Evolutionary conservation across 179 eudicot species (phyloP).

Genomic region (Gypsophila paniculata): DNA sequence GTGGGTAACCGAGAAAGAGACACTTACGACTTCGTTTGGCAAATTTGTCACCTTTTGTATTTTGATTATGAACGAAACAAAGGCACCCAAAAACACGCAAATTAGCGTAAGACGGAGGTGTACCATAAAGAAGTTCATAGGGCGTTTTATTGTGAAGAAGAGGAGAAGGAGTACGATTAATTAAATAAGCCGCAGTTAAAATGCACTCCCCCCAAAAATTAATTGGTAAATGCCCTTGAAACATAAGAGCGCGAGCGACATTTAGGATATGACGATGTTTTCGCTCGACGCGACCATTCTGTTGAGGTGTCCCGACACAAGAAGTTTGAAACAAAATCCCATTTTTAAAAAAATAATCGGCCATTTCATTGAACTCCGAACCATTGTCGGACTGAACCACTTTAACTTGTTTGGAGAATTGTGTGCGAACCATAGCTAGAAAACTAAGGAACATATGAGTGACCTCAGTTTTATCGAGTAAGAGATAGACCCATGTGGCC

Average conservation of each 20-base stretch:
- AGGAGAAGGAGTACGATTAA: not conserved
- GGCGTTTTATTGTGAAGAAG: not conserved
- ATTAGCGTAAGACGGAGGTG: not conserved
- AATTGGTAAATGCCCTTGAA: too few species aligned
- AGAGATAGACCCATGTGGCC: not conserved
- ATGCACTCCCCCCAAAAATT: too few species aligned
- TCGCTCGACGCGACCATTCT: too few species aligned
- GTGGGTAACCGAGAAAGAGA: too few species aligned
- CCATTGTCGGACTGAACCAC: not conserved
- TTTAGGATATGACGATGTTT: too few species aligned
- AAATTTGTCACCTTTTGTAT: not conserved
- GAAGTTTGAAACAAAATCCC: not conserved
- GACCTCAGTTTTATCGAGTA: conserved; percentile 2
- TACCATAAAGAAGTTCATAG: not conserved
- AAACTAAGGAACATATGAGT: not conserved
- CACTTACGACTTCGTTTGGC: too few species aligned
- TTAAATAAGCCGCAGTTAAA: too few species aligned
- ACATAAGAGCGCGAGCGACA: too few species aligned
- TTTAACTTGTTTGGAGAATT: not conserved
- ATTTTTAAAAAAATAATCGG: not conserved
- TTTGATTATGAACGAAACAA: not conserved
- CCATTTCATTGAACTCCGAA: not conserved
- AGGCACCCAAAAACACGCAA: conserved; percentile 5
- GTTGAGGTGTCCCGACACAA: too few species aligned
- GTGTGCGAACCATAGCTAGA: not conserved